Evolutionary conservation across 176 grass and related monocot genomes (phyloP).

Genomic region (Coix lacrymajobi): DNA sequence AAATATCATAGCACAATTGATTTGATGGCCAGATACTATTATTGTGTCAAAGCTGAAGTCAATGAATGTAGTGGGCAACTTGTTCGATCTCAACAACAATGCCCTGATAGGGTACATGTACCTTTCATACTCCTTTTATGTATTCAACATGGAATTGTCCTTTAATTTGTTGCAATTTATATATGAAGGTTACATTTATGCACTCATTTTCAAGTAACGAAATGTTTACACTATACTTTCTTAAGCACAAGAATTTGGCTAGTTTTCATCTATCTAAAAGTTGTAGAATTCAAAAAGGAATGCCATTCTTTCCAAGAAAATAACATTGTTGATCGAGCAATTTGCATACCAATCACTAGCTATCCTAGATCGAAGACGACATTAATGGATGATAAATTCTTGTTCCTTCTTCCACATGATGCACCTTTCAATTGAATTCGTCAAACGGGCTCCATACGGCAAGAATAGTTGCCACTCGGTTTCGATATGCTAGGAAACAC

Average conservation of each 20-base stretch:
- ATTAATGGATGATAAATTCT: constrained; percentile 65
- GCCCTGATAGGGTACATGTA: background rate
- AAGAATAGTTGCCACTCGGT: constrained; percentile 48
- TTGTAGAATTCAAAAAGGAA: background rate
- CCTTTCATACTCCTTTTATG: background rate
- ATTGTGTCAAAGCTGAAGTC: background rate
- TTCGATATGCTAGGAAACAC: constrained; percentile 22
- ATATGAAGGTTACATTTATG: background rate
- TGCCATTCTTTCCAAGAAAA: background rate
- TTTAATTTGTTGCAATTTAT: background rate
- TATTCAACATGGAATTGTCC: background rate
- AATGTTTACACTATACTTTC: background rate
- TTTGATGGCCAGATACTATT: background rate
- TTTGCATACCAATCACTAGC: constrained; percentile 29
- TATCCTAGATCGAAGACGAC: constrained; percentile 45
- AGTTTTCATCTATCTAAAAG: background rate
- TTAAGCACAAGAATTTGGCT: background rate
- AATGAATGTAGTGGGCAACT: background rate
- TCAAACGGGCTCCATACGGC: constrained; percentile 47
- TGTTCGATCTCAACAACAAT: background rate
- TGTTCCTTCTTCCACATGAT: constrained; percentile 53
- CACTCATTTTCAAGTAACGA: background rate
- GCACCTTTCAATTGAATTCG: constrained; percentile 70
- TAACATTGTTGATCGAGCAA: constrained; percentile 3
- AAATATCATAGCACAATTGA: too few relatives aligned